Evolutionary conservation across 441 rosid species (phyloP), one percentile per base, ranked within the genome.

Genomic region (Euphorbia celastroides): DNA sequence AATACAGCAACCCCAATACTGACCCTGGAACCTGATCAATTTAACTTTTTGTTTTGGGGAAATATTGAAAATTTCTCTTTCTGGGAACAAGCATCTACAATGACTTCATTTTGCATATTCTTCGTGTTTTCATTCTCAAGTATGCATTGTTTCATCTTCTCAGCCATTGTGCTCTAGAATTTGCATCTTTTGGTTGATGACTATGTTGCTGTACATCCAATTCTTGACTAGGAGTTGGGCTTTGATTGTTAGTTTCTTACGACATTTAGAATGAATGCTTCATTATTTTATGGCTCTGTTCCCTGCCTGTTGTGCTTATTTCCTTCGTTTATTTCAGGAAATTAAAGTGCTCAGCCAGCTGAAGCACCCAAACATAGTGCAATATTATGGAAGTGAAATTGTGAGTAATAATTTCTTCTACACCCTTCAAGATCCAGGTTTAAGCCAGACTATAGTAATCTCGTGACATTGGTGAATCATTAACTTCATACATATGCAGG

Each of bases 331-430:
- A 36, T 77, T 72, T 66, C 88, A 93, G 97, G 99, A 94, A 75
- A 94, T 94, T 55, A 88, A 83, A 81, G 84, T 94, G 78, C 96
- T 91, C 71, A 86, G 96, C 82, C 86, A 85, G 28, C 82, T 94
- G 67, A 88, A 94, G 77, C 99, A 94, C 79, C 96, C 91, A 25
- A 94, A 94, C 74, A 94, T 91, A 62, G 99, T 94, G 79, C 99
- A 91, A 80, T 94, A 94, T 76, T 89, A 88, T 74, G 99, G 99
- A 57, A 94, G 99, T 79, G 96, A 91, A 80, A 88, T 78, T 74
- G 99, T 94, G 70, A 86, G 99, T 84, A 67, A 60, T 20, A 68
- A 41, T 38, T 77, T 54, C 34, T n/a, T n/a, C 69, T 62, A 44
- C 64, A 44, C 28, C 46, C 42, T 64, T 67, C 48, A 30, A 48